Evolutionary conservation across 805 yeast genomes (phyloP), one percentile per base, ranked within the genome.

Genomic region (Yamadazyma scolyti): DNA sequence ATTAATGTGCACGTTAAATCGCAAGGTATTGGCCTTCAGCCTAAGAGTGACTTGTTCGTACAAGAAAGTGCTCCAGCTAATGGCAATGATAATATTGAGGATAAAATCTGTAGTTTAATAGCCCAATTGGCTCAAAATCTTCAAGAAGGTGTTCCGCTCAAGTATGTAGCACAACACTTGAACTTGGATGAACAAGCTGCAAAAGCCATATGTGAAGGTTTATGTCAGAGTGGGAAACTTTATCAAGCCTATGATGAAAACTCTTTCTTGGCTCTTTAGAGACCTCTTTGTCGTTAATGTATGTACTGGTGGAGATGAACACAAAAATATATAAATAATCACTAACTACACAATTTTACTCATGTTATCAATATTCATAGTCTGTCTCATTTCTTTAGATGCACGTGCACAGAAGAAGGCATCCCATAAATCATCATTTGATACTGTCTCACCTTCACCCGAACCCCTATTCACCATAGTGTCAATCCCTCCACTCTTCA

Each of bases 101-200:
- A 75, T 28, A 61, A 54, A 44, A 66, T 79, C 32, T 56, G 66
- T 37, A 63, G 67, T 13, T 67, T 74, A 30, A 61, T 78, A 37
- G 56, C 65, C 45, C 68, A 71, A 37, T 61, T 72, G 49, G 56
- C 80, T 33, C 61, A 68, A 39, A 61, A 69, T 30, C 81, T 78
- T 83, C 73, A 68, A 27, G 88, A 82, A 50, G 90, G 90, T 44
- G 87, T 82, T n/a, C 87, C 85, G 14, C 61, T 76, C 9, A 73
- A 70, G 34, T 65, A 75, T 39, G 73, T 83, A 36, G 67, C 79
- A 9, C 83, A 78, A 47, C 64, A 68, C 19, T 61, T 82, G 47
- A 67, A 64, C 30, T 36, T 80, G 6, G 47, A 71, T 21, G 70
- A 63, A 31, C 74, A 68, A 15, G 71, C 67, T 18, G 80, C 73